Evolutionary conservation across 106 monocot species (phyloP).

Genomic region (Allium fistulosum): DNA sequence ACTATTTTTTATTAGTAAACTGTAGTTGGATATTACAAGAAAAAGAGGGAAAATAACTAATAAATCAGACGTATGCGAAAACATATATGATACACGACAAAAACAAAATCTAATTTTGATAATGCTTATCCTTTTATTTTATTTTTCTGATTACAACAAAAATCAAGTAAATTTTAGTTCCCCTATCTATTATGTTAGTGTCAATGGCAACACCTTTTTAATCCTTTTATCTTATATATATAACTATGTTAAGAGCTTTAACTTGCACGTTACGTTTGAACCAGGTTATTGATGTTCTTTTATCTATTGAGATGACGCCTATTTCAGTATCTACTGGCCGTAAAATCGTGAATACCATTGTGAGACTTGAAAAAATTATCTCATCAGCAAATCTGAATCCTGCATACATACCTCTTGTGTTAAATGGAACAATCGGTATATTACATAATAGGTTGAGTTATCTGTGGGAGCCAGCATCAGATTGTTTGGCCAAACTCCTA

Average conservation of each 20-base stretch:
- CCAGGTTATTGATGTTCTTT: conserved; percentile 65
- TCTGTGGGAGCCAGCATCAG: conserved; percentile 60
- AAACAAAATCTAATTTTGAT: too few species aligned
- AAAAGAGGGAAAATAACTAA: too few species aligned
- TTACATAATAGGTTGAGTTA: conserved; percentile 62
- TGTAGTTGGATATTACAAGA: too few species aligned
- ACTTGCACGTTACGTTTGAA: conserved; percentile 1
- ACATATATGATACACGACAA: too few species aligned
- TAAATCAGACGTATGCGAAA: too few species aligned
- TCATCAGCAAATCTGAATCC: conserved; percentile 38
- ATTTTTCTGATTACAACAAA: too few species aligned
- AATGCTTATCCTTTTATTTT: too few species aligned
- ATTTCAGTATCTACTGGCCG: conserved; percentile 53
- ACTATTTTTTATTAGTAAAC: too few species aligned
- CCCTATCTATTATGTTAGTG: too few species aligned
- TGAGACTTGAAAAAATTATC: conserved; percentile 60
- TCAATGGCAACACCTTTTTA: too few species aligned
- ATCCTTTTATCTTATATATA: too few species aligned
- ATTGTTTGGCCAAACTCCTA: conserved; percentile 53
- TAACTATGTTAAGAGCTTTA: conserved; percentile 1
- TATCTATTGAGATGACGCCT: conserved; percentile 57
- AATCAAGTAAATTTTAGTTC: too few species aligned
- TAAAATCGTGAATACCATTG: conserved; percentile 37
- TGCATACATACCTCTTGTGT: conserved; percentile 53
- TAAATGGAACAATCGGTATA: conserved; percentile 72